These are phyloP conservation scores for Rhodosporidiobolus odoratus DNA, from an alignment of 768 basidiomycete species.

Conservation along the genomic window DNA sequence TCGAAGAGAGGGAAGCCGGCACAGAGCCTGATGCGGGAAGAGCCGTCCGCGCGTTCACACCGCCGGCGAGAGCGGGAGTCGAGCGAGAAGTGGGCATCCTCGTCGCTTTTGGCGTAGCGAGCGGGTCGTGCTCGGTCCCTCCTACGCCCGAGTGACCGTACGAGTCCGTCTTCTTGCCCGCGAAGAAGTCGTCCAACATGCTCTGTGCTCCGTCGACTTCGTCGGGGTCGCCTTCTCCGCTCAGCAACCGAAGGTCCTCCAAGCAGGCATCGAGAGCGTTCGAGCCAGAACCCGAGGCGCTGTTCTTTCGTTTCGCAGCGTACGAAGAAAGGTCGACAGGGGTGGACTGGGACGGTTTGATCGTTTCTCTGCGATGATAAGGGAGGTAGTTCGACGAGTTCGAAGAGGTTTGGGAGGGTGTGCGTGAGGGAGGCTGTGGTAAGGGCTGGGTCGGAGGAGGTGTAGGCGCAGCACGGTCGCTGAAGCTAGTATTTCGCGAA, in stretches of 20 bases:
- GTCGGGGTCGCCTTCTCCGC: constrained; percentile 11
- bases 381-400: constrained; percentile 12
- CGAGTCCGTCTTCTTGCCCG: neutral
- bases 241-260: constrained; percentile 24
- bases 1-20: neutral
- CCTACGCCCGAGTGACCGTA: too few species aligned
- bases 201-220: neutral
- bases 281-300: too few species aligned
- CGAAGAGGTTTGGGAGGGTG: neutral
- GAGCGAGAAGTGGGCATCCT: constrained; percentile 10
- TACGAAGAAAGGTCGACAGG: neutral
- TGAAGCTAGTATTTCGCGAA: neutral
- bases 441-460: neutral
- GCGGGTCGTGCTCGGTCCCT: neutral
- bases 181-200: neutral
- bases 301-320: neutral
- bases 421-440: neutral
- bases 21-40: neutral
- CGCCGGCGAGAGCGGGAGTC: constrained; percentile 1
- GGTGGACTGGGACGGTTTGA: constrained; percentile 18
- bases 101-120: neutral
- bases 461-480: neutral
- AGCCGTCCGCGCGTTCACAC: neutral
- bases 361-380: constrained; percentile 11
- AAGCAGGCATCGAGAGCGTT: constrained; percentile 27